Evolutionary conservation across 352 stramenopile species (phyloP), one percentile per base, ranked within the genome.

Genomic region (Pythium monospermum): DNA sequence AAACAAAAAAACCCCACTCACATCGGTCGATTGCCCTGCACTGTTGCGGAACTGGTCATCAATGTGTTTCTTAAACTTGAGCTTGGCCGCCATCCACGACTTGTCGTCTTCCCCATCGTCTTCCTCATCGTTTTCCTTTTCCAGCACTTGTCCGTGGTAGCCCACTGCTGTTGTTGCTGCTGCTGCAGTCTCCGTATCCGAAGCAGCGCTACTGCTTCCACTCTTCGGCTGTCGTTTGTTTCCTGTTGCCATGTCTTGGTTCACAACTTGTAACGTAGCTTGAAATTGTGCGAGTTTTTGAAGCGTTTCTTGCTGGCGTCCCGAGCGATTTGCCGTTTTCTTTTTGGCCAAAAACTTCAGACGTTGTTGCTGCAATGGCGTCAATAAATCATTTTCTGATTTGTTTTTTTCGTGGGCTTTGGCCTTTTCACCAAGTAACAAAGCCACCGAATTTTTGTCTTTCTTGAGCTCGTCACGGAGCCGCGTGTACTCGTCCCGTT

Each of bases 11-110:
- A 35, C 30, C 30, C 21, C 30, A 60, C 64, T 48, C 67, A 86
- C 80, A 54, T 91, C 80, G 35, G 64, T 21, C 3, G 68, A 73
- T 22, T 61, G 74, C 21, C 80, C 75, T 35, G 66, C 66, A 26
- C 73, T 71, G 40, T 74, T 71, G 23, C 78, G 76, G 48, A 88
- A 90, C 68, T 87, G 74, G 25, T 91, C 84, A 52, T 95, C 85
- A 27, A 93, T 91, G 59, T 95, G 85, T 43, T 92, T 92, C 54
- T 86, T 89, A 61, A 93, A 93, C 66, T 90, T 90, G 39, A 95
- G 73, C 60, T 93, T 89, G n/a, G 78, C 75, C 1, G 71, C 76
- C 76, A 91, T 90, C 85, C 85, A 95, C 12, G 78, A 87, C 30
- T 68, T 69, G 50, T 84, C 76, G 4, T 68, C 69, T 11, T 49